These are phyloP conservation scores for Ilex paraguariensis DNA, from an alignment of 305 asterid species.

Conservation along the genomic window DNA sequence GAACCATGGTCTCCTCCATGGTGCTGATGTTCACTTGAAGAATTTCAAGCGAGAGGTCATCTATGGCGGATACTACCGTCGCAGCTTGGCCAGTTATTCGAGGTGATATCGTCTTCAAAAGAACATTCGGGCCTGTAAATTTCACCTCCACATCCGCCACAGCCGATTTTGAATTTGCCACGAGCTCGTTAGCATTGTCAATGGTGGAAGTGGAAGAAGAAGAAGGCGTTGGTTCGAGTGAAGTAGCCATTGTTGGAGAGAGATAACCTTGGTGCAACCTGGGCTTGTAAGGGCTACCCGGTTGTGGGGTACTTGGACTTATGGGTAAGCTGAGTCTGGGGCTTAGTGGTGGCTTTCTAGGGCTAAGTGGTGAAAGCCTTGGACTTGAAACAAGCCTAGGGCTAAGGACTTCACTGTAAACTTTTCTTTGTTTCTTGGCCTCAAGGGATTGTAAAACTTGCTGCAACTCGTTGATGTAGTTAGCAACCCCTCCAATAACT, in stretches of 20 bases:
- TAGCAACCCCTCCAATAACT: slow-evolving; percentile 80
- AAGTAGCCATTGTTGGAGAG: slow-evolving; percentile 28
- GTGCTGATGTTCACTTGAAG: slow-evolving; percentile 65
- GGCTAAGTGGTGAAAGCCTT: slow-evolving; percentile 47
- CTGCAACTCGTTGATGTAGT: slow-evolving; percentile 79
- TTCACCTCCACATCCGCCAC: slow-evolving; percentile 84
- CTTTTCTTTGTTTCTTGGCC: slow-evolving; percentile 79
- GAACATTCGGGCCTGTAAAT: slow-evolving; percentile 64
- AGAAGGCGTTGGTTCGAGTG: slow-evolving; percentile 48
- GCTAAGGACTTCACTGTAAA: slow-evolving; percentile 27
- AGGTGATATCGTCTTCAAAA: slow-evolving; percentile 62
- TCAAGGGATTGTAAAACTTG: slow-evolving; percentile 71
- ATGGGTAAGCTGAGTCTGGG: slow-evolving; percentile 62
- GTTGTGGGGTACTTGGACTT: slow-evolving; percentile 78
- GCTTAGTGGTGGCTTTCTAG: slow-evolving; percentile 69
- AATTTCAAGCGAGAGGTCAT: slow-evolving; percentile 70
- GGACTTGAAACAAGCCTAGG: slow-evolving; percentile 23
- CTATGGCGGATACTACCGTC: slow-evolving; percentile 58
- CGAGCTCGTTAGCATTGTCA: slow-evolving; percentile 63
- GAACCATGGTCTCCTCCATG: slow-evolving; percentile 58
- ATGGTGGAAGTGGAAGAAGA: slow-evolving; percentile 38
- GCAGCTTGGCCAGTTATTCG: slow-evolving; percentile 67
- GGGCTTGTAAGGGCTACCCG: slow-evolving; percentile 69
- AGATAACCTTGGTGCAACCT: slow-evolving; percentile 28
- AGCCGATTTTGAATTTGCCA: slow-evolving; percentile 66